phyloP scores from a whole-genome alignment of 257 asterid species.

The Solanum commersonii region DNA sequence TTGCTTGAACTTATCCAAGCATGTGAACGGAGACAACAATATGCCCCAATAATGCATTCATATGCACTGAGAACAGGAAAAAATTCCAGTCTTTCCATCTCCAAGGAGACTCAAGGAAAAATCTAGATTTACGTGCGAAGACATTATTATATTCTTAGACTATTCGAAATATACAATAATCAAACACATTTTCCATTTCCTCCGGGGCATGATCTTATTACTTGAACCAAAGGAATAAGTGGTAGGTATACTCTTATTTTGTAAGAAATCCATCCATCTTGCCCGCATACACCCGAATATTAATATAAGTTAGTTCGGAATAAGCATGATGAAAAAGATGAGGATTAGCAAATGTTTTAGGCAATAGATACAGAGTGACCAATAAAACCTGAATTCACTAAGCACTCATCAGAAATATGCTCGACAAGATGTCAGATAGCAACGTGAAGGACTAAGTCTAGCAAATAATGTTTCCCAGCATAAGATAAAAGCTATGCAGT shows the following conservation, averaged over 20 bases:
- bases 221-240: background rate
- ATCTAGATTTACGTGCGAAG: background rate
- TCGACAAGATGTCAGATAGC: background rate
- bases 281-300: background rate
- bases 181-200: background rate
- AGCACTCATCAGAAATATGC: background rate
- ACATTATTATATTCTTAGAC: background rate
- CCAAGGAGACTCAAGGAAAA: background rate
- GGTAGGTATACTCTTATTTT: background rate
- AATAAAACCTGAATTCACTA: background rate
- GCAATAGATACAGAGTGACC: background rate
- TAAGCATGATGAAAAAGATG: background rate
- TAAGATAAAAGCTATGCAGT: background rate
- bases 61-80: background rate
- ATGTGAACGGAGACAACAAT: background rate
- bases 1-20: background rate
- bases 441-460: background rate
- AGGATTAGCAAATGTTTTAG: background rate
- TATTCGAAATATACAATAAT: background rate
- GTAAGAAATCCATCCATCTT: background rate
- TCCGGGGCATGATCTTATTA: background rate
- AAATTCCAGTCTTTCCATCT: background rate
- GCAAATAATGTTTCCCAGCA: background rate
- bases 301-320: background rate
- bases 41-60: background rate